Evolutionary conservation across 768 basidiomycete genomes (phyloP).

Genomic region (Infundibulicybe gibba): DNA sequence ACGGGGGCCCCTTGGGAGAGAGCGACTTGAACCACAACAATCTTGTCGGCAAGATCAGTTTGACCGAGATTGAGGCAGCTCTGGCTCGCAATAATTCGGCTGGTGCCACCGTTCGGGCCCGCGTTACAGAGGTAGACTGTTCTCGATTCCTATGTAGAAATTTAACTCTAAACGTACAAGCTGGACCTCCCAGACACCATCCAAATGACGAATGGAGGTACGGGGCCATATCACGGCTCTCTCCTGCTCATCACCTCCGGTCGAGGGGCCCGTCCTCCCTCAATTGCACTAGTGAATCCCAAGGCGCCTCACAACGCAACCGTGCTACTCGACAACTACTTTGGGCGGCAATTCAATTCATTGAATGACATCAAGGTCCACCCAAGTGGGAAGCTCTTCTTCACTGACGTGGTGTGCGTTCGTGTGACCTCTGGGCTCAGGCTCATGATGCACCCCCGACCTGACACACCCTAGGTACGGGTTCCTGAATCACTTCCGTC

Average conservation of each 20-base stretch:
- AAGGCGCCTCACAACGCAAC: conserved; percentile 61
- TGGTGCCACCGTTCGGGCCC: conserved; percentile 39
- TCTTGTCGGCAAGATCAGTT: conserved; percentile 55
- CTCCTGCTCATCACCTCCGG: conserved; percentile 65
- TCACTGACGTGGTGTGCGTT: conserved; percentile 67
- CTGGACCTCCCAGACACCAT: conserved; percentile 53
- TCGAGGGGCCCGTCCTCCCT: conserved; percentile 58
- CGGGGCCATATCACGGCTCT: conserved; percentile 55
- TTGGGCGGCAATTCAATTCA: conserved; percentile 79
- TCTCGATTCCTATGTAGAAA: neutral
- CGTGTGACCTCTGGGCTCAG: neutral
- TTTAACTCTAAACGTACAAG: conserved; percentile 25
- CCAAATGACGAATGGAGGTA: conserved; percentile 72
- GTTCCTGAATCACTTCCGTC: conserved; percentile 62
- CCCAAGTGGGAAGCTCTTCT: conserved; percentile 67
- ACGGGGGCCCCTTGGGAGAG: conserved; percentile 60
- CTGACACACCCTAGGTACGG: conserved; percentile 45
- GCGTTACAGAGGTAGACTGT: conserved; percentile 33
- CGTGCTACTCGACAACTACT: conserved; percentile 73
- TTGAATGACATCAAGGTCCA: conserved; percentile 78
- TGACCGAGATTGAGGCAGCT: conserved; percentile 50
- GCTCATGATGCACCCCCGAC: too few relatives aligned
- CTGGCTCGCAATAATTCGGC: conserved; percentile 27
- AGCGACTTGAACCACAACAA: conserved; percentile 65
- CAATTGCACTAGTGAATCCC: conserved; percentile 64